Conservation (phyloP, 2,329 filamentous ascomycete genomes). For the Microdochium paspali region DNA sequence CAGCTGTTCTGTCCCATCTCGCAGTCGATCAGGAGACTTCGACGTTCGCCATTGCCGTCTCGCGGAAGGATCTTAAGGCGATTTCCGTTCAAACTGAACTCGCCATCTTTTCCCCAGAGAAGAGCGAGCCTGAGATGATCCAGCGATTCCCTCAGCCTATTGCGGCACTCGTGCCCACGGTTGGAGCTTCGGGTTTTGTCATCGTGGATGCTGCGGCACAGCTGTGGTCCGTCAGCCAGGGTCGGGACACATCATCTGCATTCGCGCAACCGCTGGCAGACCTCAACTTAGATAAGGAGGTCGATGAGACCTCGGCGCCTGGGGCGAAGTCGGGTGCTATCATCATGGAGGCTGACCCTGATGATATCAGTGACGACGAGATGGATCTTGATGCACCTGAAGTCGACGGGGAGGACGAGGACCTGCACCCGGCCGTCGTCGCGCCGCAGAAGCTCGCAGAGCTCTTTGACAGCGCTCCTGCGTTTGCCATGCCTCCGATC, state of each 20-base stretch:
- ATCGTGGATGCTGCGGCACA: constrained; percentile 68
- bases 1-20: constrained; percentile 49
- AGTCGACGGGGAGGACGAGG: constrained; percentile 37
- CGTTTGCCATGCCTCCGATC: constrained; percentile 61
- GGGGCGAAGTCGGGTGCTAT: constrained; percentile 19
- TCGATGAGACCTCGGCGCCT: constrained; percentile 13
- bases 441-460: constrained; percentile 58
- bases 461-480: constrained; percentile 60
- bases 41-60: constrained; percentile 56
- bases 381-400: constrained; percentile 37
- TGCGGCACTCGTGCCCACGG: constrained; percentile 56
- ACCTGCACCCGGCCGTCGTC: constrained; percentile 50
- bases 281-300: constrained; percentile 37
- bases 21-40: constrained; percentile 58
- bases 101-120: constrained; percentile 56
- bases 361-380: constrained; percentile 29
- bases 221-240: constrained; percentile 54
- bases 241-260: constrained; percentile 41
- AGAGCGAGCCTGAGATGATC: constrained; percentile 48
- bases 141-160: constrained; percentile 48
- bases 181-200: constrained; percentile 61
- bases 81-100: constrained; percentile 41
- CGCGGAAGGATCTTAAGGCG: constrained; percentile 19
- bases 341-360: constrained; percentile 29
- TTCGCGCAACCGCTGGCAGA: constrained; percentile 47